Percentiles rank a stretch among this genome's conserved stretches.
Conservation (phyloP, 352 stramenopile species). For the Thraustochytrium sp. region DNA sequence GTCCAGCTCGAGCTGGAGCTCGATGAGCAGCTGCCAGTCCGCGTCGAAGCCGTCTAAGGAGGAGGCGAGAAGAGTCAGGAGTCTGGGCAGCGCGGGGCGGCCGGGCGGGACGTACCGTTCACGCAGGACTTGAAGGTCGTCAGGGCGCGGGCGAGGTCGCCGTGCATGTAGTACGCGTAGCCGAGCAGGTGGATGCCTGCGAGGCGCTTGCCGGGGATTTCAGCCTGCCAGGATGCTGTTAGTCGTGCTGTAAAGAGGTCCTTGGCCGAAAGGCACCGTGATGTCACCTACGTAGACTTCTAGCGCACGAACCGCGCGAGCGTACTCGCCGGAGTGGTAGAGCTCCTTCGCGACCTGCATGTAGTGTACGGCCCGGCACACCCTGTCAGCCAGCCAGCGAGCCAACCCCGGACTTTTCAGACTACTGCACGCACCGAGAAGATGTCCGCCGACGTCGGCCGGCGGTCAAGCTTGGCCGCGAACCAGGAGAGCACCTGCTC, state of each 20-base stretch:
- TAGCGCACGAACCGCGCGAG: background rate
- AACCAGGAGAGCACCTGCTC: conserved; percentile 32
- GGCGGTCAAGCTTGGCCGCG: conserved; percentile 21
- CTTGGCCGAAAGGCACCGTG: no score
- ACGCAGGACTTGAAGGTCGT: conserved; percentile 21
- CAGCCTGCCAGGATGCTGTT: background rate
- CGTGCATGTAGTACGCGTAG: conserved; percentile 37
- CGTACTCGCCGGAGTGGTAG: conserved; percentile 1
- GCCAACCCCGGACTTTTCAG: no score
- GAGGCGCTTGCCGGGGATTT: conserved; percentile 3
- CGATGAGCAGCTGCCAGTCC: background rate
- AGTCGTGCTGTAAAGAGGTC: background rate
- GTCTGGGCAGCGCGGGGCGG: no score
- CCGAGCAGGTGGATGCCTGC: conserved; percentile 13
- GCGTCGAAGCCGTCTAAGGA: background rate
- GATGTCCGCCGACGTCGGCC: conserved; percentile 5
- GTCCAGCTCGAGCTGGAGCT: background rate
- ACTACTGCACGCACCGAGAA: background rate
- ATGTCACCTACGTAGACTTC: conserved; percentile 23
- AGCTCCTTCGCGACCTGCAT: background rate
- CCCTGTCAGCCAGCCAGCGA: background rate
- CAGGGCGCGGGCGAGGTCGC: background rate
- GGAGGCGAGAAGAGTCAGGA: no score
- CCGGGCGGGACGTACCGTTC: conserved; percentile 11
- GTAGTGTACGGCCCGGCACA: background rate